Conservation (phyloP, 805 yeast genomes). For the Saccharomycopsis sp. region DNA sequence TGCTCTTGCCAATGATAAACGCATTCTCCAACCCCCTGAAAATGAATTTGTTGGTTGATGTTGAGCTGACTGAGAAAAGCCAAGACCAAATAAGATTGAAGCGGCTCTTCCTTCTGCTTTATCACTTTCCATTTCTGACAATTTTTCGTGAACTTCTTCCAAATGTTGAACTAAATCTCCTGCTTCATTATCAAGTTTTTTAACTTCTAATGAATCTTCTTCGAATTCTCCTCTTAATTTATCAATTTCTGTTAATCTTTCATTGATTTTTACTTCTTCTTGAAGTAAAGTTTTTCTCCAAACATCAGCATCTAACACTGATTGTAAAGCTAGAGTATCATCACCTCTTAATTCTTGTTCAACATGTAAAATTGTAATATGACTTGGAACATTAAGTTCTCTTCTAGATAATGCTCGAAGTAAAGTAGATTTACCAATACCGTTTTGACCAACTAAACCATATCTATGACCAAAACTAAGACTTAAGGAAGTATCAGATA, state of each 20-base stretch:
- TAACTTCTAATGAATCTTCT: slow-evolving; percentile 62
- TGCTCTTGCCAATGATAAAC: slow-evolving; percentile 95
- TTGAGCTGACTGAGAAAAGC: slow-evolving; percentile 86
- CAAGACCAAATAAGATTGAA: slow-evolving; percentile 82
- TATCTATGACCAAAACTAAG: slow-evolving; percentile 89
- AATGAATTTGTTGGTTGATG: slow-evolving; percentile 74
- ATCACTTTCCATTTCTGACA: slow-evolving; percentile 90
- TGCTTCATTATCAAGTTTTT: slow-evolving; percentile 79
- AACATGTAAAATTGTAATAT: slow-evolving; percentile 90
- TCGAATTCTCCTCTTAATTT: slow-evolving; percentile 59
- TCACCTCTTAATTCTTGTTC: slow-evolving; percentile 97
- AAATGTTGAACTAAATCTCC: slow-evolving; percentile 75
- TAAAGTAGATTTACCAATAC: slow-evolving; percentile 97
- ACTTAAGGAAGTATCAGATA: slow-evolving; percentile 79
- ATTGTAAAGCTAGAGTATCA: slow-evolving; percentile 80
- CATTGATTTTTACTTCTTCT: slow-evolving; percentile 68
- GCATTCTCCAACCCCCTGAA: slow-evolving; percentile 99
- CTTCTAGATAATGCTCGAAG: slow-evolving; percentile 86
- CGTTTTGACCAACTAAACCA: slow-evolving; percentile 97
- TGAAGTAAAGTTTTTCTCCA: slow-evolving; percentile 86
- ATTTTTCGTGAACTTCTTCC: slow-evolving; percentile 69
- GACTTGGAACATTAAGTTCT: slow-evolving; percentile 89
- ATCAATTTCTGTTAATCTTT: slow-evolving; percentile 69
- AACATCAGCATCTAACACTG: slow-evolving; percentile 98
- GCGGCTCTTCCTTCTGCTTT: slow-evolving; percentile 98